phyloP scores from a whole-genome alignment of 306 rosid species.

The Pterocarpus macrocarpus region DNA sequence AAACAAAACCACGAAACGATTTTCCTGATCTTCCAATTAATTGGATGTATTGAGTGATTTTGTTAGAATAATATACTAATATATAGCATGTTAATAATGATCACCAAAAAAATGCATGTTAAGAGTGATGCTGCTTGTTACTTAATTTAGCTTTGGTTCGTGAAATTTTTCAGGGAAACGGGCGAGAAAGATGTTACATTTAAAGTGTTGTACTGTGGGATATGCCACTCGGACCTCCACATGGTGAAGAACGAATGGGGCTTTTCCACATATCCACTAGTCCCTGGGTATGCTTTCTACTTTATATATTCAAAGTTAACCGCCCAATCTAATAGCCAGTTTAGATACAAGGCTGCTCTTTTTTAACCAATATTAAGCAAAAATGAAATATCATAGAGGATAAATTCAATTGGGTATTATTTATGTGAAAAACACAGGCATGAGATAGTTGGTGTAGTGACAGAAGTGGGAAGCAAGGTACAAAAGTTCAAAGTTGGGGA shows the following conservation, averaged over 20 bases:
- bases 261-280: slow-evolving; percentile 46
- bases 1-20: too few species aligned
- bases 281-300: slow-evolving; percentile 56
- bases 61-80: too few species aligned
- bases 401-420: background rate
- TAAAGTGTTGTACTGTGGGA: slow-evolving; percentile 61
- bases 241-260: slow-evolving; percentile 58
- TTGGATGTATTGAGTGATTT: too few species aligned
- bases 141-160: background rate
- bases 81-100: too few species aligned
- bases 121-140: background rate
- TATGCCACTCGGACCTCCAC: slow-evolving; percentile 69
- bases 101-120: too few species aligned
- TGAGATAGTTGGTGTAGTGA: slow-evolving; percentile 65
- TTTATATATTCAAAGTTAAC: too few species aligned
- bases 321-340: too few species aligned
- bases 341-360: too few species aligned
- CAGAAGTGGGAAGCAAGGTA: slow-evolving; percentile 66
- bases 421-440: slow-evolving; percentile 42
- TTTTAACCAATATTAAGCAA: too few species aligned
- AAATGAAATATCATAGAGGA: too few species aligned
- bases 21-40: too few species aligned
- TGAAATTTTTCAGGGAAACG: slow-evolving; percentile 42
- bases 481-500: slow-evolving; percentile 62
- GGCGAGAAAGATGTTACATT: slow-evolving; percentile 54